Evolutionary conservation across 371 early-diverging fungal genomes (phyloP).

Genomic region (Mucor mucedo): DNA sequence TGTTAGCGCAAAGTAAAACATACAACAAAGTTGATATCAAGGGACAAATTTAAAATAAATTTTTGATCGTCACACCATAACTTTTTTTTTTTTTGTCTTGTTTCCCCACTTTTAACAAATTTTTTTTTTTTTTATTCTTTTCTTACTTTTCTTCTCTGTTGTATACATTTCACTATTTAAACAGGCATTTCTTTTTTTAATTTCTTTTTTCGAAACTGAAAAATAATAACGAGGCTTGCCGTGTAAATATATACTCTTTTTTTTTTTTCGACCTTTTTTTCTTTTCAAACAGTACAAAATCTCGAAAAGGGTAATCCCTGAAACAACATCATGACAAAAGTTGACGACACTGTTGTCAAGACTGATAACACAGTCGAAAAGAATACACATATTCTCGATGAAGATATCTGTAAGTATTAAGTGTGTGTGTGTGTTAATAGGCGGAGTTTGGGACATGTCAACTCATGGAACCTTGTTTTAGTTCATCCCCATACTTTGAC

Average conservation of each 20-base stretch:
- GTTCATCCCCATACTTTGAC: constrained; percentile 62
- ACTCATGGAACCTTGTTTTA: constrained; percentile 19
- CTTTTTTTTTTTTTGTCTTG: constrained; percentile 4
- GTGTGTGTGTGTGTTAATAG: neutral
- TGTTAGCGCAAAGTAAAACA: constrained; percentile 56
- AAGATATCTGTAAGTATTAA: constrained; percentile 22
- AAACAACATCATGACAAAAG: constrained; percentile 1
- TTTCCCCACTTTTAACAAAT: neutral
- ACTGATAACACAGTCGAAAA: constrained; percentile 8
- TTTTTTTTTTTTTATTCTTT: constrained; percentile 8
- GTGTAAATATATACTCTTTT: neutral
- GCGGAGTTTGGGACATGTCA: constrained; percentile 15
- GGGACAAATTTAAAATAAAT: constrained; percentile 49
- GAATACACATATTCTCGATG: constrained; percentile 18
- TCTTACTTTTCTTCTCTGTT: constrained; percentile 7
- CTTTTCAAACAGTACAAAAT: neutral
- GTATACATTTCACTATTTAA: neutral
- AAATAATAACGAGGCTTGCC: too few species aligned
- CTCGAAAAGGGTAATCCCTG: neutral
- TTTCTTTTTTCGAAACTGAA: too few species aligned
- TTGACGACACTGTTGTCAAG: neutral
- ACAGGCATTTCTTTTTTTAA: neutral
- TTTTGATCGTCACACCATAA: constrained; percentile 14
- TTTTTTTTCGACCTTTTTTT: neutral
- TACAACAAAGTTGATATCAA: constrained; percentile 74